Percentiles rank a stretch among this genome's conserved stretches.
Evolutionary conservation across 148 eudicot genomes (phyloP).

Genomic region (Heliamphora exappendiculata): DNA sequence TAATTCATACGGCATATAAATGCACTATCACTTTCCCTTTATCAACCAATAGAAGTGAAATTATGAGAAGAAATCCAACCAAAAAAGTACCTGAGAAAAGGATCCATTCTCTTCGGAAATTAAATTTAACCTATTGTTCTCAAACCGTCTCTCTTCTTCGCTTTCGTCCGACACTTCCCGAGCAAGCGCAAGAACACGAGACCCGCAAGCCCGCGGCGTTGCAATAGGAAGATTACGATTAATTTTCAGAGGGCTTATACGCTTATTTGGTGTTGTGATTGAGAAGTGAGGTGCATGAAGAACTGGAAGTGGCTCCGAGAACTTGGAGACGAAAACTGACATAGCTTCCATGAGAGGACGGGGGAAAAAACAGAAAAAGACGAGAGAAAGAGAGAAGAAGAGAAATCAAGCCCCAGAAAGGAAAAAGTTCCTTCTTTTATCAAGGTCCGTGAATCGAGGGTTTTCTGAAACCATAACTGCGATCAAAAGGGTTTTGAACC

Average conservation of each 20-base stretch:
- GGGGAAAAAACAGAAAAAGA: background rate
- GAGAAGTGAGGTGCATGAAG: constrained; percentile 5
- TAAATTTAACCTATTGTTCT: constrained; percentile 18
- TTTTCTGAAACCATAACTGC: background rate
- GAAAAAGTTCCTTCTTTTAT: background rate
- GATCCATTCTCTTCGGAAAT: constrained; percentile 25
- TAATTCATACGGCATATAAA: too few relatives aligned
- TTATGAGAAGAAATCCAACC: background rate
- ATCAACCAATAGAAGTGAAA: too few relatives aligned
- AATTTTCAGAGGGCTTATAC: constrained; percentile 31
- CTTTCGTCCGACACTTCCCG: constrained; percentile 34
- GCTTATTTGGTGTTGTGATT: constrained; percentile 15
- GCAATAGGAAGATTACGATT: constrained; percentile 18
- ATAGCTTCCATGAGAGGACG: constrained; percentile 35
- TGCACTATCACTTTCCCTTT: too few relatives aligned
- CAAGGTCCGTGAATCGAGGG: background rate
- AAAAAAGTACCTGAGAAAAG: constrained; percentile 11
- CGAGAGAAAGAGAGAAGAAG: background rate
- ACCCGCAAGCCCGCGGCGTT: constrained; percentile 20
- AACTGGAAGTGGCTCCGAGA: constrained; percentile 24
- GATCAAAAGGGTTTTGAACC: background rate
- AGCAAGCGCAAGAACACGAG: constrained; percentile 29
- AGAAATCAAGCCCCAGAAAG: background rate
- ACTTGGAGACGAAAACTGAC: constrained; percentile 22
- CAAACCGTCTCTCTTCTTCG: constrained; percentile 20